Percentiles rank a stretch among this genome's conserved stretches.
phyloP scores from a whole-genome alignment of 208 protist species.

The Crithidia sp. region DNA sequence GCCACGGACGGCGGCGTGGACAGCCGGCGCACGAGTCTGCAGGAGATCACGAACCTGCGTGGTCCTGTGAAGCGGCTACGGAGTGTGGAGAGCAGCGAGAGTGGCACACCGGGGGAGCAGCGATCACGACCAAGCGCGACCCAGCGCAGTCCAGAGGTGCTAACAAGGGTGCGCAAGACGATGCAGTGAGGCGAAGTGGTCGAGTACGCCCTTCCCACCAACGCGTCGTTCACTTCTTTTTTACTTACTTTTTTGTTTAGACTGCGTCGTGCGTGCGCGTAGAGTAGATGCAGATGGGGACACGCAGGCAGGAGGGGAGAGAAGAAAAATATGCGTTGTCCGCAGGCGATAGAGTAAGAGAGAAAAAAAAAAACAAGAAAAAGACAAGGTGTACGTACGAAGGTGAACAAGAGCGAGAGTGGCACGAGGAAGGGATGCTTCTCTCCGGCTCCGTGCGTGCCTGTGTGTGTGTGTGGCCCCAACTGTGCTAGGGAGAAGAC shows the following conservation, averaged over 20 bases:
- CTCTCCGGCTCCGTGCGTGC: background rate
- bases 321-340: background rate
- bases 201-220: background rate
- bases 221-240: background rate
- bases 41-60: constrained; percentile 32
- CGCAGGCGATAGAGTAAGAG: background rate
- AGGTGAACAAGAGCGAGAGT: no score
- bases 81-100: constrained; percentile 35
- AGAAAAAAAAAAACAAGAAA: no score
- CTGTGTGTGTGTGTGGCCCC: no score
- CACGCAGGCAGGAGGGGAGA: background rate
- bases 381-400: no score
- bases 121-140: background rate
- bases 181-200: constrained; percentile 19
- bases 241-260: background rate
- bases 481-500: no score
- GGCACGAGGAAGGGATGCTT: background rate
- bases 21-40: constrained; percentile 20
- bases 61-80: constrained; percentile 30
- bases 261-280: background rate
- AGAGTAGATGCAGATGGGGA: background rate
- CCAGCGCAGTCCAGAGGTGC: constrained; percentile 32
- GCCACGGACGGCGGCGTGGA: constrained; percentile 4
- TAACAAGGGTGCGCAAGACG: constrained; percentile 44
- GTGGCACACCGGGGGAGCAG: constrained; percentile 19